Evolutionary conservation across 352 stramenopile species (phyloP).

Genomic region (Pythium chondricola): DNA sequence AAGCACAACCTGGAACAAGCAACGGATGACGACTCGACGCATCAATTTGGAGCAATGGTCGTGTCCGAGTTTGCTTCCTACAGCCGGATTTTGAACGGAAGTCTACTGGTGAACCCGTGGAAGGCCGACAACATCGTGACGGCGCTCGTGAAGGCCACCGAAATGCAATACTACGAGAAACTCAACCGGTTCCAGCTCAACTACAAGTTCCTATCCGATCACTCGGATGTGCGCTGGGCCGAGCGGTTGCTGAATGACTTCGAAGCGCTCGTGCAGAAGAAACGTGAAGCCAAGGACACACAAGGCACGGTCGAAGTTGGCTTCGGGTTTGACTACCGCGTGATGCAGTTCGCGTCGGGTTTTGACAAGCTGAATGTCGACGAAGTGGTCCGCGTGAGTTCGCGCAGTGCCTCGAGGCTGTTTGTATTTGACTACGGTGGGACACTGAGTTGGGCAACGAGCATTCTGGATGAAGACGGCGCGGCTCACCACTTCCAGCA

Average conservation of each 20-base stretch:
- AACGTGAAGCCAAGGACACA: slow-evolving; percentile 21
- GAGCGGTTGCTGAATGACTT: slow-evolving; percentile 93
- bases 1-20: slow-evolving; percentile 42
- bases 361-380: slow-evolving; percentile 92
- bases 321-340: slow-evolving; percentile 94
- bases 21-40: slow-evolving; percentile 10
- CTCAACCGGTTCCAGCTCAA: slow-evolving; percentile 68
- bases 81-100: slow-evolving; percentile 95
- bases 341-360: slow-evolving; percentile 93
- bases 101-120: slow-evolving; percentile 97
- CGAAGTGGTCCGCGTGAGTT: slow-evolving; percentile 81
- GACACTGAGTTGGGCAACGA: slow-evolving; percentile 85
- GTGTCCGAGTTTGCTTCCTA: slow-evolving; percentile 96
- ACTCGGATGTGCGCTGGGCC: slow-evolving; percentile 89
- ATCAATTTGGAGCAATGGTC: slow-evolving; percentile 85
- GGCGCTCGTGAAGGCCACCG: slow-evolving; percentile 50
- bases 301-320: slow-evolving; percentile 85
- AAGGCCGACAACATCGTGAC: slow-evolving; percentile 87
- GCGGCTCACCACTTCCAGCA: slow-evolving; percentile 11
- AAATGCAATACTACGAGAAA: slow-evolving; percentile 79
- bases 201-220: slow-evolving; percentile 81
- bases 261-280: slow-evolving; percentile 64
- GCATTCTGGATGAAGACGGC: slow-evolving; percentile 55
- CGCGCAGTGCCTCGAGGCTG: slow-evolving; percentile 49
- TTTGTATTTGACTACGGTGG: slow-evolving; percentile 98